phyloP scores from a whole-genome alignment of 371 early-diverging fungal species.

The Blastocladiella emersonii region DNA sequence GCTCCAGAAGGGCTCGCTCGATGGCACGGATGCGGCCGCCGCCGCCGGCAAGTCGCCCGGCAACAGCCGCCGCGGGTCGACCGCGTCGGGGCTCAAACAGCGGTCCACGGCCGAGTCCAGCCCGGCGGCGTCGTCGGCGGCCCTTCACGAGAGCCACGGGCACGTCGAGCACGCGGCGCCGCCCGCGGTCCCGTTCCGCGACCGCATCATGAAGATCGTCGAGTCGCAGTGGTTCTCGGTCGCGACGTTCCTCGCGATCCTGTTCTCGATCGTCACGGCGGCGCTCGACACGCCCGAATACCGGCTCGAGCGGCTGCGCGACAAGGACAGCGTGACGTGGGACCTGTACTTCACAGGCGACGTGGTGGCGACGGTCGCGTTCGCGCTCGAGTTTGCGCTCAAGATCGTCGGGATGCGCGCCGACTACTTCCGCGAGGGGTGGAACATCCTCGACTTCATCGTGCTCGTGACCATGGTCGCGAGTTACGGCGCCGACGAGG shows the following conservation, averaged over 20 bases:
- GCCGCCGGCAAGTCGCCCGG: too few relatives aligned
- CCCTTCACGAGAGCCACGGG: too few relatives aligned
- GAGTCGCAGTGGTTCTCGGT: constrained; percentile 22
- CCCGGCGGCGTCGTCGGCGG: too few relatives aligned
- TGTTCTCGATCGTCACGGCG: constrained; percentile 33
- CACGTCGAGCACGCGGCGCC: too few relatives aligned
- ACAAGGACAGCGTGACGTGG: neutral
- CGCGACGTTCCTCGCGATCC: constrained; percentile 29
- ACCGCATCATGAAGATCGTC: neutral
- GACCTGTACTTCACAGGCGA: constrained; percentile 22
- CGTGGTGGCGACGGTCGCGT: constrained; percentile 35
- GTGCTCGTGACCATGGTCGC: constrained; percentile 41
- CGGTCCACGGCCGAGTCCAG: too few relatives aligned
- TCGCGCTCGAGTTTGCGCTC: constrained; percentile 42
- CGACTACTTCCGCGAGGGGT: constrained; percentile 43
- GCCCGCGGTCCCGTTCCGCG: too few relatives aligned
- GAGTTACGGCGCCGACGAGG: constrained; percentile 31
- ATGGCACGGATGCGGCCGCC: too few relatives aligned
- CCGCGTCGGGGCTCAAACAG: too few relatives aligned
- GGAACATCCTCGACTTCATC: constrained; percentile 52
- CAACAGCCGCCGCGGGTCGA: too few relatives aligned
- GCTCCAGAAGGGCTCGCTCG: too few relatives aligned
- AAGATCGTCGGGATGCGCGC: constrained; percentile 53
- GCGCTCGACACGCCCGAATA: constrained; percentile 33
- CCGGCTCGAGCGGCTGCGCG: constrained; percentile 27